phyloP scores from a whole-genome alignment of 169 alveolate species.

The Eimeria sp. region DNA sequence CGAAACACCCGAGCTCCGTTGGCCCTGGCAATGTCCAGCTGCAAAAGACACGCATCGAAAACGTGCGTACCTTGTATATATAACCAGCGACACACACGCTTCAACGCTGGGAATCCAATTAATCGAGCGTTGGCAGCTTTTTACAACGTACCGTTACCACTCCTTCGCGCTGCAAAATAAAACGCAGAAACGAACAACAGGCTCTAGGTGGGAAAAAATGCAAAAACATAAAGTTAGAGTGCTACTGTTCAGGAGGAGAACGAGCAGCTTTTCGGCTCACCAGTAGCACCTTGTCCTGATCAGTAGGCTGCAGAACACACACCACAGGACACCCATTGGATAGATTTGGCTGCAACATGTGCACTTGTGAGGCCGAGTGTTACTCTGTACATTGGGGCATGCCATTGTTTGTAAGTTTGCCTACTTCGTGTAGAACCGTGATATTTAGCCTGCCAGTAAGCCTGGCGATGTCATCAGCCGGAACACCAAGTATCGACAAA shows the following conservation, averaged over 20 bases:
- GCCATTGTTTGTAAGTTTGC: not conserved
- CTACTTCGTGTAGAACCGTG: slow-evolving; percentile 19
- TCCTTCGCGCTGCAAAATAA: slow-evolving; percentile 60
- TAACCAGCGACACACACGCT: not conserved
- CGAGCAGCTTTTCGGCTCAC: not conserved
- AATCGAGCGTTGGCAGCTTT: not conserved
- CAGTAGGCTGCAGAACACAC: slow-evolving; percentile 53
- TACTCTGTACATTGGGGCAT: not conserved
- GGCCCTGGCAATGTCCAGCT: slow-evolving; percentile 60
- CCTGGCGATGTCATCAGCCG: slow-evolving; percentile 33
- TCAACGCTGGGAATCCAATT: not conserved
- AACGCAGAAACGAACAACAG: not conserved
- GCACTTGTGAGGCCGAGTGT: not conserved
- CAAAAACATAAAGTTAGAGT: not conserved
- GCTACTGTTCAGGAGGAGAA: not conserved
- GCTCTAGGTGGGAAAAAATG: not conserved
- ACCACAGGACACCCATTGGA: not conserved
- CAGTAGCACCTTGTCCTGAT: slow-evolving; percentile 67
- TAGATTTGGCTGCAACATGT: not conserved
- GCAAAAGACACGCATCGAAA: not conserved
- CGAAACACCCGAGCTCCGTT: slow-evolving; percentile 23
- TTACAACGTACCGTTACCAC: slow-evolving; percentile 47
- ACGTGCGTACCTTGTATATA: not conserved
- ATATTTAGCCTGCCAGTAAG: slow-evolving; percentile 69
- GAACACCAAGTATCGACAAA: slow-evolving; percentile 27